A percentile compares a stretch with the other conserved stretches of the same genome.
Evolutionary conservation across 2,329 filamentous ascomycete genomes (phyloP).

Genomic region (Ceratocystiopsis sp.): DNA sequence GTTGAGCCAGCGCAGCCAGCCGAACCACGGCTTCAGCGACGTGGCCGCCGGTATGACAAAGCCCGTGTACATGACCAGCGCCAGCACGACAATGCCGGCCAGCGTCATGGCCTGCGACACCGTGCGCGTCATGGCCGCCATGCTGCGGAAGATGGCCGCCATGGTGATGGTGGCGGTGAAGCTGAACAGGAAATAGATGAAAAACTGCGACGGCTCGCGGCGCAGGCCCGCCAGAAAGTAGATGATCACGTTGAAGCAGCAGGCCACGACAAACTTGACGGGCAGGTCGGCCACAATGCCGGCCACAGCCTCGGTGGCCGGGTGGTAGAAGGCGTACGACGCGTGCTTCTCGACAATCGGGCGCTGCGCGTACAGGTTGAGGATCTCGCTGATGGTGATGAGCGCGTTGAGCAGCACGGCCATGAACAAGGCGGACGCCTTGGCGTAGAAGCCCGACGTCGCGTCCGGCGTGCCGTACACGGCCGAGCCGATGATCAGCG

Average conservation of each 20-base stretch:
- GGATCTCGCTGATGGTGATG: constrained; percentile 62
- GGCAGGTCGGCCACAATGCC: constrained; percentile 79
- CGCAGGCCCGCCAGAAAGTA: constrained; percentile 81
- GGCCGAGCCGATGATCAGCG: constrained; percentile 8
- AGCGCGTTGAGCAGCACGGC: constrained; percentile 77
- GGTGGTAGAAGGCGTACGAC: constrained; percentile 77
- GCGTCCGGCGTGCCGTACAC: constrained; percentile 8
- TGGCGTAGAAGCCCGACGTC: constrained; percentile 29
- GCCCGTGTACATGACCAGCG: constrained; percentile 54
- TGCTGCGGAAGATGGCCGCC: constrained; percentile 74
- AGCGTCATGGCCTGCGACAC: constrained; percentile 46
- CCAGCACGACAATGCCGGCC: constrained; percentile 43
- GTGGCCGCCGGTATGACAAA: constrained; percentile 39
- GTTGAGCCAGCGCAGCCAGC: constrained; percentile 69
- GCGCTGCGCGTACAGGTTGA: constrained; percentile 74
- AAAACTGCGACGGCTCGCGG: constrained; percentile 58
- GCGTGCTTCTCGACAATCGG: constrained; percentile 84
- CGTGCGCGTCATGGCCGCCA: constrained; percentile 56
- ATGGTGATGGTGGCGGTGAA: constrained; percentile 59
- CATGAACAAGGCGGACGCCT: constrained; percentile 72
- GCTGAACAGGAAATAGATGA: constrained; percentile 67
- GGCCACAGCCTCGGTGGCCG: constrained; percentile 70
- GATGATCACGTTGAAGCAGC: constrained; percentile 61
- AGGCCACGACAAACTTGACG: constrained; percentile 57
- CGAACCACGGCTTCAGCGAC: constrained; percentile 64